Evolutionary conservation across 2,329 filamentous ascomycete species (phyloP).

Genomic region (Xylaria multiplex): DNA sequence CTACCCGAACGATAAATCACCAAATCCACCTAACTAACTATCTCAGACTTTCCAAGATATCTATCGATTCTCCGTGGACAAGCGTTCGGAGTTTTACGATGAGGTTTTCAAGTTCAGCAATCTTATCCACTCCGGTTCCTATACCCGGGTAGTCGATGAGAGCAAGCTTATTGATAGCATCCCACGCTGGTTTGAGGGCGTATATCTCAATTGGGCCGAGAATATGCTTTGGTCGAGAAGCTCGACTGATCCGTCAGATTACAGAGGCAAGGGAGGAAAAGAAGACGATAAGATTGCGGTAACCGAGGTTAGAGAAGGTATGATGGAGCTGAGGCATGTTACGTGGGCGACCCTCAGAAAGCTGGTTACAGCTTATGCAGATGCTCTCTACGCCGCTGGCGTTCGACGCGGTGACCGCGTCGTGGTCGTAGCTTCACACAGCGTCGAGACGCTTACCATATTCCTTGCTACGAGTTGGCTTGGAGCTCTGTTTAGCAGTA

Average conservation of each 20-base stretch:
- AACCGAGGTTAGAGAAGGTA: conserved; percentile 78
- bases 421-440: conserved; percentile 79
- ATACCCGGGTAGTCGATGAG: conserved; percentile 73
- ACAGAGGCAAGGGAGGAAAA: conserved; percentile 67
- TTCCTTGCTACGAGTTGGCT: conserved; percentile 76
- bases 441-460: conserved; percentile 76
- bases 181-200: conserved; percentile 80
- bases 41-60: conserved; percentile 73
- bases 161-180: conserved; percentile 74
- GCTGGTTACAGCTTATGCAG: conserved; percentile 67
- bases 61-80: conserved; percentile 73
- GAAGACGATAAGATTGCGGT: conserved; percentile 76
- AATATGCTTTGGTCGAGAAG: conserved; percentile 75
- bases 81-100: conserved; percentile 72
- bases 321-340: conserved; percentile 63
- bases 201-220: conserved; percentile 80
- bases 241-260: conserved; percentile 53
- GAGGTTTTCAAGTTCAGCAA: conserved; percentile 69
- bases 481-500: conserved; percentile 79
- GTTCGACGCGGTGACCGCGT: conserved; percentile 78
- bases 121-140: conserved; percentile 71
- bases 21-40: conserved; percentile 26
- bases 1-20: not conserved
- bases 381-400: conserved; percentile 73
- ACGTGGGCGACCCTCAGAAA: conserved; percentile 74